These are phyloP conservation scores for Salix dunnii DNA, from an alignment of 345 rosid species.

Conservation along the genomic window DNA sequence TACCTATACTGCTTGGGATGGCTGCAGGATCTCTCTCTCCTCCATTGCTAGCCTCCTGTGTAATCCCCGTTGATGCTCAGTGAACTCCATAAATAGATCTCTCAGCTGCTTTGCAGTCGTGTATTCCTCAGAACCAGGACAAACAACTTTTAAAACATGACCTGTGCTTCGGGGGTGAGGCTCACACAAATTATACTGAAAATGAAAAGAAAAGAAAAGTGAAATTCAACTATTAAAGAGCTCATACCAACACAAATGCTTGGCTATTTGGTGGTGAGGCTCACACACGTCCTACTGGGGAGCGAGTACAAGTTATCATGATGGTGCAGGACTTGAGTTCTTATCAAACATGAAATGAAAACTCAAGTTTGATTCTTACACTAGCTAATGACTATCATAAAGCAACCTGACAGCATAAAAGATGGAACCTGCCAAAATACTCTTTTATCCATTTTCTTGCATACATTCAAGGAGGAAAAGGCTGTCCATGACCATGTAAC, in stretches of 20 bases:
- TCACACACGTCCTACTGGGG: too few relatives aligned
- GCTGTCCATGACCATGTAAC: too few relatives aligned
- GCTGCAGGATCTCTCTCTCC: conserved; percentile 18
- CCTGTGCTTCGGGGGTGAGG: neutral
- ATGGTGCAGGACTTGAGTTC: too few relatives aligned
- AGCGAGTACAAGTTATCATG: too few relatives aligned
- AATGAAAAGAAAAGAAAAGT: neutral
- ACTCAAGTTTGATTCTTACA: too few relatives aligned
- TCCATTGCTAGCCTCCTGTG: conserved; percentile 24
- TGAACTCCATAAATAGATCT: conserved; percentile 34
- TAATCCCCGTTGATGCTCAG: conserved; percentile 26
- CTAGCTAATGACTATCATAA: too few relatives aligned
- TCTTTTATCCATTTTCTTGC: too few relatives aligned
- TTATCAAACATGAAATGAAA: too few relatives aligned
- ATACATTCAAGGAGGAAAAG: too few relatives aligned
- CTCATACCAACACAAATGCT: neutral
- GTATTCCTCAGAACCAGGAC: conserved; percentile 31
- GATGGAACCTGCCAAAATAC: too few relatives aligned
- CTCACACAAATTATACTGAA: conserved; percentile 17
- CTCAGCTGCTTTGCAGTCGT: conserved; percentile 27
- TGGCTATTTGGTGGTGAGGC: neutral
- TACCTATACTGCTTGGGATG: neutral
- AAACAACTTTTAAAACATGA: conserved; percentile 30
- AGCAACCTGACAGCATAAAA: too few relatives aligned
- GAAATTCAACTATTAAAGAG: neutral